A percentile compares a stretch with the other conserved stretches of the same genome.
Evolutionary conservation across 768 basidiomycete species (phyloP).

Genomic region (Sistotremastrum suecicum): DNA sequence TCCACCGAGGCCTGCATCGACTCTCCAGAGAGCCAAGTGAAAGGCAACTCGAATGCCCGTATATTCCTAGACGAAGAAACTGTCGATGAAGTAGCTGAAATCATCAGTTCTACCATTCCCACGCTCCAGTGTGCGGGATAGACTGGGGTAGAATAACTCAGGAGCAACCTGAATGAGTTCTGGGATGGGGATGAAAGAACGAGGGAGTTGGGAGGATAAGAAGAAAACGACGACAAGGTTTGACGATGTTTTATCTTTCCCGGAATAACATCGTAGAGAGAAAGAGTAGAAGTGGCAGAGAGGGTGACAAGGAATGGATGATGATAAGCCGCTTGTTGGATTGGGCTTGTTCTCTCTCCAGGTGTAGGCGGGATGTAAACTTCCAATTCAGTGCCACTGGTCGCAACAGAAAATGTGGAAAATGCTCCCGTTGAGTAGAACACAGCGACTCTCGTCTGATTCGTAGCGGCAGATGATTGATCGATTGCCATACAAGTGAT

Average conservation of each 20-base stretch:
- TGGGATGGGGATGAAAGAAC: conserved; percentile 53
- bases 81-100: conserved; percentile 31
- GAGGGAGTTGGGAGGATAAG: conserved; percentile 67
- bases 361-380: conserved; percentile 32
- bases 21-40: conserved; percentile 55
- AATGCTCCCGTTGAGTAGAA: conserved; percentile 65
- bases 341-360: conserved; percentile 26
- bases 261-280: conserved; percentile 55
- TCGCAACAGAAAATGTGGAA: conserved; percentile 36
- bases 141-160: conserved; percentile 64
- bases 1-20: conserved; percentile 51
- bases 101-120: conserved; percentile 63
- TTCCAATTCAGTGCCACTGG: conserved; percentile 25
- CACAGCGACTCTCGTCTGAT: conserved; percentile 26
- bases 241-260: conserved; percentile 41
- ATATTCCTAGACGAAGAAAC: conserved; percentile 47
- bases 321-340: conserved; percentile 59
- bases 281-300: conserved; percentile 50
- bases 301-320: conserved; percentile 67
- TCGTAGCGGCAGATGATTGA: conserved; percentile 45
- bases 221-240: conserved; percentile 62
- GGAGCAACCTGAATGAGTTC: conserved; percentile 51
- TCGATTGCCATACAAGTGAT: conserved; percentile 62
- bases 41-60: conserved; percentile 57
- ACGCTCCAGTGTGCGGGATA: conserved; percentile 74